Evolutionary conservation across 2,329 filamentous ascomycete species (phyloP), one percentile per base, ranked within the genome.

Genomic region (Pseudocercospora eumusae): DNA sequence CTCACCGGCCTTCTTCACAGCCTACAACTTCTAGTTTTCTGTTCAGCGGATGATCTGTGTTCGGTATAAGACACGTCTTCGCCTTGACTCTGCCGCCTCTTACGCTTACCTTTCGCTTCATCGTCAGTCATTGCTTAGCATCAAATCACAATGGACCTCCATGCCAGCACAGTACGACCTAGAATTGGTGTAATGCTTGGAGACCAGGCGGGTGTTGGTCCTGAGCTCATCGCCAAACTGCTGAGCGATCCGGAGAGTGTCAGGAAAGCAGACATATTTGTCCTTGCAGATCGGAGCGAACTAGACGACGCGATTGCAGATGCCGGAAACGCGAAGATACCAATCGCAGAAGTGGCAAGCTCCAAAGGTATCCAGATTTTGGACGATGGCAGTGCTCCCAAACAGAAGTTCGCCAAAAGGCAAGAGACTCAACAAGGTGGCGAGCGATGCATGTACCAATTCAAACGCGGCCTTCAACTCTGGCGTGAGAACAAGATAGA

Each of bases 181-280:
- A 47, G 62, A 47, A 52, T 64, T 18, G 62, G 59, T 1, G 56
- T 64, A 7, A 64, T 56, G 7, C 62, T 64, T 6, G 62, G 62
- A n/a, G 62, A 64, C 10, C 54, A 47, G n/a, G 62, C 62, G 25
- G 62, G 62, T 15, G 54, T 64, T 40, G 62, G 62, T 45, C 62
- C 62, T 23, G 62, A 64, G 18, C 56, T 64, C 10, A 23, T 59
- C n/a, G 62, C 59, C 10, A 64, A 64, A 28, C 50, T 64, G 9
- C 56, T 64, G 8, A 62, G 44, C 40, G 45, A 62, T 23, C 49
- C 47, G 11, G n/a, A 45, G 3, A 64, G 62, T 20, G 23, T 23
- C n/a, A 20, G 55, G 9, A 54, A 28, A 36, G 62, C 62, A 27
- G 59, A 64, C 28, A 58, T 64, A 11, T 21, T 53, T 28, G 60